Percentiles rank a stretch among this genome's conserved stretches.
These are phyloP conservation scores for Mycena vulgaris DNA, from an alignment of 768 basidiomycete genomes.

Conservation along the genomic window DNA sequence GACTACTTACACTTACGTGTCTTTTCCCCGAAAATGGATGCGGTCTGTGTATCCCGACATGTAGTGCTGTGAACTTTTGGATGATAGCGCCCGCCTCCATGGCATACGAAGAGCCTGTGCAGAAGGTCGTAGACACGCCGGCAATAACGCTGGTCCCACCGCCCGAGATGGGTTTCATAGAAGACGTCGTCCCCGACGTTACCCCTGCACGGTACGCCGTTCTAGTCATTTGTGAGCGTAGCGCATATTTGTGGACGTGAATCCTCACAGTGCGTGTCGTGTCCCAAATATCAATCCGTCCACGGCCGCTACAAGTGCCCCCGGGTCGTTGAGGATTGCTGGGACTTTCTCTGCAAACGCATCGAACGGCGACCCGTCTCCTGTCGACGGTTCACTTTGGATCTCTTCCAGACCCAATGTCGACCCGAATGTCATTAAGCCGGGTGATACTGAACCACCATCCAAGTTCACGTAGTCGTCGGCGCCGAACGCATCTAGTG, in stretches of 20 bases:
- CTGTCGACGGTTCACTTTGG: constrained; percentile 75
- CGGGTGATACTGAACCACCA: constrained; percentile 79
- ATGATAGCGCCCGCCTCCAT: constrained; percentile 74
- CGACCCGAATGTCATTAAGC: constrained; percentile 77
- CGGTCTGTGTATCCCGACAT: constrained; percentile 66
- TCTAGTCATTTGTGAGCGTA: constrained; percentile 50
- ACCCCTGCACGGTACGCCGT: constrained; percentile 79
- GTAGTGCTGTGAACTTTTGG: constrained; percentile 74
- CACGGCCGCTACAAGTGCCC: constrained; percentile 73
- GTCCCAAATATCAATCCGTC: constrained; percentile 83
- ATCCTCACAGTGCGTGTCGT: constrained; percentile 78
- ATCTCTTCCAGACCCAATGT: constrained; percentile 86
- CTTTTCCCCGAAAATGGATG: constrained; percentile 50
- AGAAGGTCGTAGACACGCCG: constrained; percentile 76
- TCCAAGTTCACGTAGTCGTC: constrained; percentile 69
- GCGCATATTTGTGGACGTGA: constrained; percentile 18
- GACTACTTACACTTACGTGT: constrained; percentile 72
- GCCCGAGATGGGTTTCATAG: constrained; percentile 60
- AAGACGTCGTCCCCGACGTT: constrained; percentile 69
- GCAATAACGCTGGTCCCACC: constrained; percentile 62
- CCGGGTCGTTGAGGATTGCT: constrained; percentile 62
- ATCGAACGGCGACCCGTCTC: constrained; percentile 72
- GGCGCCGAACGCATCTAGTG: constrained; percentile 37
- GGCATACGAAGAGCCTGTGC: constrained; percentile 68
- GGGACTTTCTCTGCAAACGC: constrained; percentile 63